Evolutionary conservation across 2,329 filamentous ascomycete genomes (phyloP), one percentile per base, ranked within the genome.

Genomic region (Zymoseptoria ardabiliae): DNA sequence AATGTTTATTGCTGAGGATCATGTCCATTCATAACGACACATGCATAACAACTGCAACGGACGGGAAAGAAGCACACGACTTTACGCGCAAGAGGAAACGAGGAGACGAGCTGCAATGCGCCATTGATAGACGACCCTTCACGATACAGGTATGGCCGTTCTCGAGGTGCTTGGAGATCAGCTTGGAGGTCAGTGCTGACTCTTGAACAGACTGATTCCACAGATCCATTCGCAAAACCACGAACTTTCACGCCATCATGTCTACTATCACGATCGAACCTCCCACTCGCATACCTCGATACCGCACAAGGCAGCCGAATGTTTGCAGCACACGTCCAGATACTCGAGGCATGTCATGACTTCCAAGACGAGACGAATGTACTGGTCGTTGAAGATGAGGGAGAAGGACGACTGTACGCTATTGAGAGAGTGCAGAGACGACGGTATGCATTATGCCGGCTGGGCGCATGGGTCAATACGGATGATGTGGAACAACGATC

Each of bases 361-460:
- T n/a, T 78, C 84, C 66, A 58, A 55, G 50, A 63, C 11, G 59
- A 58, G 20, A 73, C 81, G 13, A 81, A 80, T 59, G 75, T 89
- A 17, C 78, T 90, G 9, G 77, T 90, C 60, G 85, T 84, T 25
- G 78, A 83, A 59, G 78, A 82, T 51, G 82, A 87, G 50, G 75
- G 79, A 23, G 80, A 78, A 61, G 77, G 78, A 58, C 77, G 76
- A 41, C 63, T 83, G 0, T 88, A 84, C 69, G 86, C 81, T 11
- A 75, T 90, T n/a, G 89, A 92, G 74, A 80, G 83, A 22, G 83
- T 89, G 41, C 76, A 79, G 17, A 73, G 76, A 53, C 81, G 81
- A 0, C 76, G 87, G 3, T 92, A 89, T 70, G 82, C 83, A 10
- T 71, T 90, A 23, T 91, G 86, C 72, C 85, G 82, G 66, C 76